These are phyloP conservation scores for Fistulifera solaris DNA, from an alignment of 108 stramenopile species.

Conservation along the genomic window DNA sequence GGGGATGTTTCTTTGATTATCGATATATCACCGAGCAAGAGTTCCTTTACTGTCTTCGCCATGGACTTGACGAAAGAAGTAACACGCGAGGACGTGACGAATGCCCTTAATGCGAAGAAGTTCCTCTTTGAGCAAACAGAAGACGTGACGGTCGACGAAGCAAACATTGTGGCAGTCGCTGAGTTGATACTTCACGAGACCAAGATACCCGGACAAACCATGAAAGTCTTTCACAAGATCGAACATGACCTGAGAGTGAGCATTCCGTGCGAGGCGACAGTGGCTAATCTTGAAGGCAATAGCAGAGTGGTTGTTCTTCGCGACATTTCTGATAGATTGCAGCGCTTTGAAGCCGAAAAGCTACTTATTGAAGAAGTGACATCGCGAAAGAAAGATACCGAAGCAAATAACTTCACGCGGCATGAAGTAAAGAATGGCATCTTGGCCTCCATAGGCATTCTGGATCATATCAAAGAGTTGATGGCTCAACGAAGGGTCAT, in stretches of 20 bases:
- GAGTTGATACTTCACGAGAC: neutral
- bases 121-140: neutral
- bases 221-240: neutral
- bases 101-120: neutral
- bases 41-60: neutral
- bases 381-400: slow-evolving; percentile 3
- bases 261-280: slow-evolving; percentile 5
- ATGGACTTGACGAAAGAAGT: neutral
- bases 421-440: slow-evolving; percentile 76
- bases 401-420: slow-evolving; percentile 28
- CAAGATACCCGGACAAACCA: neutral
- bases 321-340: slow-evolving; percentile 54
- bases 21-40: neutral
- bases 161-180: neutral
- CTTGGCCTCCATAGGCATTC: slow-evolving; percentile 52
- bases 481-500: neutral
- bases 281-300: slow-evolving; percentile 8
- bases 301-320: slow-evolving; percentile 41
- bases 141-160: neutral
- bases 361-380: no score
- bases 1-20: neutral
- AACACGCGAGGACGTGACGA: neutral
- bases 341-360: slow-evolving; percentile 36
- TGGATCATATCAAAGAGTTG: slow-evolving; percentile 23
- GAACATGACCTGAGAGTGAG: neutral